Conservation (phyloP, 148 eudicot genomes). For the Beta vulgaris region DNA sequence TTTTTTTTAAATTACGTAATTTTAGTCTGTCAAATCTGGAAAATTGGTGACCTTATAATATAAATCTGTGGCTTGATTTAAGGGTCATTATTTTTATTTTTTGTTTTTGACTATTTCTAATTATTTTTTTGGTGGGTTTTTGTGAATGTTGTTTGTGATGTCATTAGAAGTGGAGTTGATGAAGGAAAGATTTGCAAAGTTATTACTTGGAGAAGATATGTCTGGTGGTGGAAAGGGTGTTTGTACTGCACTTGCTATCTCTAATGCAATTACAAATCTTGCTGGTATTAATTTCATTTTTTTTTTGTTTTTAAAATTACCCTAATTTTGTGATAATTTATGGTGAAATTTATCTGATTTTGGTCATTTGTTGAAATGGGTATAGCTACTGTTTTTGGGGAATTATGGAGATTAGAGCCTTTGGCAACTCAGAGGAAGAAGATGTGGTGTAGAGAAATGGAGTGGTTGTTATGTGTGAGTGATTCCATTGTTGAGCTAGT, state of each 20-base stretch:
- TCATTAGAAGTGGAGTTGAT: constrained; percentile 75
- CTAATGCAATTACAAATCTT: constrained; percentile 94
- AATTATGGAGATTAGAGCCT: constrained; percentile 91
- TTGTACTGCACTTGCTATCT: constrained; percentile 90
- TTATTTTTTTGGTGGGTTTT: neutral
- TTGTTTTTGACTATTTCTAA: neutral
- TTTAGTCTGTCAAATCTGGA: neutral
- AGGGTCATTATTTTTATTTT: neutral
- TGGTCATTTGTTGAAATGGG: neutral
- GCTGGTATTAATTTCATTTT: constrained; percentile 47
- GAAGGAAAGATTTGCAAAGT: constrained; percentile 97
- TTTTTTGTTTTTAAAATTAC: neutral
- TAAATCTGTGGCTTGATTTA: neutral
- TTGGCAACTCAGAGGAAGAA: constrained; percentile 65
- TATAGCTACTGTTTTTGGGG: constrained; percentile 92
- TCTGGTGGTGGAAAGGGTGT: constrained; percentile 99
- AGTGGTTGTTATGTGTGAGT: constrained; percentile 86
- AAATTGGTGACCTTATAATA: neutral
- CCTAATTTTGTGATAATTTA: neutral
- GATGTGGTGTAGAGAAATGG: constrained; percentile 98
- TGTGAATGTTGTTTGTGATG: neutral
- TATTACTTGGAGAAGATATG: constrained; percentile 96
- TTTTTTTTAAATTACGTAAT: neutral
- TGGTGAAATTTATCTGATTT: neutral
- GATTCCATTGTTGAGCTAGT: constrained; percentile 92